Conservation (phyloP, 2,329 filamentous ascomycete genomes). For the Didymella segeticola region DNA sequence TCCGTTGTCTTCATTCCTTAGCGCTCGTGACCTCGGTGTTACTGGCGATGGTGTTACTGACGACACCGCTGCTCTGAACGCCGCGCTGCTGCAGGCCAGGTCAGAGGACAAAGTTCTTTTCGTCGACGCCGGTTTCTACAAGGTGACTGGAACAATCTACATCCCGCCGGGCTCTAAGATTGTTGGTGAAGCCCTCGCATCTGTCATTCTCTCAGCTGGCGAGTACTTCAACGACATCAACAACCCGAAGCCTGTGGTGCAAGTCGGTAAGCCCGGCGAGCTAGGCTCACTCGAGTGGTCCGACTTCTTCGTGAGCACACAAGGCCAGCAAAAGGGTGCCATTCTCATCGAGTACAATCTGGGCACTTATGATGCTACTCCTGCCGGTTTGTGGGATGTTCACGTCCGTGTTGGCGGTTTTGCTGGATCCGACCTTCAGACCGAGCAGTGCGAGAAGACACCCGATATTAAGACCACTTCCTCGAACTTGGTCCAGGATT, state of each 20-base stretch:
- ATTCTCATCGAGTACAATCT: constrained; percentile 78
- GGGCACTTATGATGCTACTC: constrained; percentile 58
- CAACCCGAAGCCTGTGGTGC: constrained; percentile 69
- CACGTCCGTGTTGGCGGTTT: constrained; percentile 85
- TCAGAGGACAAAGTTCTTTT: constrained; percentile 61
- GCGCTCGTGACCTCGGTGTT: constrained; percentile 57
- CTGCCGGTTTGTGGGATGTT: constrained; percentile 82
- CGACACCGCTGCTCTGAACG: constrained; percentile 81
- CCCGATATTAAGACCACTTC: constrained; percentile 63
- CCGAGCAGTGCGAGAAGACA: constrained; percentile 77
- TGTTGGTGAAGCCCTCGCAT: constrained; percentile 83
- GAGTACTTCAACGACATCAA: constrained; percentile 53
- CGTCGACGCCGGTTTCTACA: constrained; percentile 65
- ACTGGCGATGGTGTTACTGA: constrained; percentile 85
- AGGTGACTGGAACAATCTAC: constrained; percentile 61
- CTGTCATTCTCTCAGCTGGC: constrained; percentile 80
- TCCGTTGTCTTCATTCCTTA: constrained; percentile 68
- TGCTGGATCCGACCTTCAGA: constrained; percentile 78
- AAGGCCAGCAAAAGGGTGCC: constrained; percentile 71
- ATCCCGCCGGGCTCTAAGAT: constrained; percentile 76
- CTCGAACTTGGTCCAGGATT: constrained; percentile 63
- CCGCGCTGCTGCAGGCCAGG: constrained; percentile 69
- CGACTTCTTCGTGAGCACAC: constrained; percentile 74
- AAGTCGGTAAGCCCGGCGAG: constrained; percentile 70
- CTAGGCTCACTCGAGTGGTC: constrained; percentile 71